phyloP scores from a whole-genome alignment of 2,329 filamentous ascomycete species.

The Cryphonectria radicalis region DNA sequence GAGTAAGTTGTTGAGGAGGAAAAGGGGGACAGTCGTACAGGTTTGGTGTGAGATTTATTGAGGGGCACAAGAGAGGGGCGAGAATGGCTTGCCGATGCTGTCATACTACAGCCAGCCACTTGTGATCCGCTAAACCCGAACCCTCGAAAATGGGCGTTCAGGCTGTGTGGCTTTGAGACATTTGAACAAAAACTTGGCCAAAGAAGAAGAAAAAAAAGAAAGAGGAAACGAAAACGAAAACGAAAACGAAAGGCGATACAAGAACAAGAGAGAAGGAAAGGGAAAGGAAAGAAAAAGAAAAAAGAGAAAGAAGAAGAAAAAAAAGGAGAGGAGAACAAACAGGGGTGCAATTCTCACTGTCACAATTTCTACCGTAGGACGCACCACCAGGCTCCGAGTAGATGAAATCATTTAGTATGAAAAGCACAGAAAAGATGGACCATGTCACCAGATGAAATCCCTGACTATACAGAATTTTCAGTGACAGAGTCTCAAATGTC shows the following conservation, averaged over 20 bases:
- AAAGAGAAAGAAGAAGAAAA: not conserved
- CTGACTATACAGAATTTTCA: not conserved
- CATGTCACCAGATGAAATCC: not conserved
- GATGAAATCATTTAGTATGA: not conserved
- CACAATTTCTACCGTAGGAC: too few species aligned
- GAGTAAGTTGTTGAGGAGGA: not conserved
- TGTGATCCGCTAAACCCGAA: constrained; percentile 3
- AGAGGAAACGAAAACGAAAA: too few species aligned
- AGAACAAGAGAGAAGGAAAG: too few species aligned
- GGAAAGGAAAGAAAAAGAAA: fast-evolving
- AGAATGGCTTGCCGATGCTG: constrained; percentile 20
- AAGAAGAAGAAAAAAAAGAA: too few species aligned
- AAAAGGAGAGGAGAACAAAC: too few species aligned
- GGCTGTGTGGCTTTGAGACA: too few species aligned
- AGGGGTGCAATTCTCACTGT: too few species aligned
- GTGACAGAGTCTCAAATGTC: not conserved
- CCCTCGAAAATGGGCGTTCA: not conserved
- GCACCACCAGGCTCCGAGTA: not conserved
- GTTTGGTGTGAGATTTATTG: not conserved
- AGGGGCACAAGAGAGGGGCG: not conserved
- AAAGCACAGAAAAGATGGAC: not conserved
- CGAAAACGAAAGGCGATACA: too few species aligned
- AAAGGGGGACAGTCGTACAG: too few species aligned
- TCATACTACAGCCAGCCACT: constrained; percentile 22
- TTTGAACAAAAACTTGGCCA: too few species aligned